Conservation (phyloP, 2,329 filamentous ascomycete genomes). For the Epichloe sp. region DNA sequence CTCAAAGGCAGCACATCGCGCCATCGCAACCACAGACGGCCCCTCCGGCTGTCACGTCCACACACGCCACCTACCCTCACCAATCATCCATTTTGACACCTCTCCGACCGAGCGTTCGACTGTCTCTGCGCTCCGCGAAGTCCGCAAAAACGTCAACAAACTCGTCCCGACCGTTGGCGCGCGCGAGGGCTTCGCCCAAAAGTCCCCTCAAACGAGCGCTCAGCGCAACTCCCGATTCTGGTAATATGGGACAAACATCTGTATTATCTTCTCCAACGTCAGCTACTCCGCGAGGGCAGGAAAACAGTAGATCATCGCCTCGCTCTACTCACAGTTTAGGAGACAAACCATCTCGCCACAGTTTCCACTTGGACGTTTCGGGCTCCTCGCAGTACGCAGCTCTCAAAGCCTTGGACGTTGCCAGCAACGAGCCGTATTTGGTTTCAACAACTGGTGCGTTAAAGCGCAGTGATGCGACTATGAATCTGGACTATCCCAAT, state of each 20-base stretch:
- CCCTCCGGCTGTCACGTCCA: constrained; percentile 19
- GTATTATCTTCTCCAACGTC: constrained; percentile 27
- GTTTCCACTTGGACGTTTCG: constrained; percentile 43
- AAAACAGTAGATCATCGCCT: constrained; percentile 25
- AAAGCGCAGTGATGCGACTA: constrained; percentile 81
- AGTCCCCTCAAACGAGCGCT: constrained; percentile 72
- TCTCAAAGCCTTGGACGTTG: constrained; percentile 35
- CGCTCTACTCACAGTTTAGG: constrained; percentile 19
- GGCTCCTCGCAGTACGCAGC: constrained; percentile 38
- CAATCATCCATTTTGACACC: constrained; percentile 46
- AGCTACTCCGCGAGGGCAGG: constrained; percentile 27
- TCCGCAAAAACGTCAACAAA: constrained; percentile 42
- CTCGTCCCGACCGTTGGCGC: constrained; percentile 38
- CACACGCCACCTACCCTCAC: constrained; percentile 17
- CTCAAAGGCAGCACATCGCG: constrained; percentile 20
- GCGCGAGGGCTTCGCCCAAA: constrained; percentile 59
- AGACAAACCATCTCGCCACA: constrained; percentile 40
- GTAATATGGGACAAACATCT: constrained; percentile 45
- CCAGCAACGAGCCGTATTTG: constrained; percentile 21
- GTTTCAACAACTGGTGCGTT: constrained; percentile 55
- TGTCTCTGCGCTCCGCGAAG: constrained; percentile 51
- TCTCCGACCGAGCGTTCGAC: constrained; percentile 52
- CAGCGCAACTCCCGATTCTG: constrained; percentile 55
- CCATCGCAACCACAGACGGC: constrained; percentile 21
- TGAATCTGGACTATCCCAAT: constrained; percentile 70